phyloP scores from a whole-genome alignment of 768 basidiomycete genomes.

The Russula lepida region DNA sequence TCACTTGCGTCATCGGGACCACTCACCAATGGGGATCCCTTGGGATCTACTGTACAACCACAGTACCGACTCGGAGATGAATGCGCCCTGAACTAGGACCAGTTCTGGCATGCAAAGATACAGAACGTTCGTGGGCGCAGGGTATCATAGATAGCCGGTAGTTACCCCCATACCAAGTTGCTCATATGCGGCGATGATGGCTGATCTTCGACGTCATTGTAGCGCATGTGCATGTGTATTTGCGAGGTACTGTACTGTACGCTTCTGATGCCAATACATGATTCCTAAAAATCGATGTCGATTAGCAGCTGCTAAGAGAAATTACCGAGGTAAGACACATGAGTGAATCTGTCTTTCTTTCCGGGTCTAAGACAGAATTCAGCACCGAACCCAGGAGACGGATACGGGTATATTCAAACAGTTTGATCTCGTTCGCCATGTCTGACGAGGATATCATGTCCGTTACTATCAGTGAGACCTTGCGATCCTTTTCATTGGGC shows the following conservation, averaged over 20 bases:
- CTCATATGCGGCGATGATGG: neutral
- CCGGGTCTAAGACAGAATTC: neutral
- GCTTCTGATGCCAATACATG: too few species aligned
- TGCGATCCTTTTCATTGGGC: neutral
- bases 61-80: slow-evolving; percentile 82
- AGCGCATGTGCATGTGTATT: slow-evolving; percentile 47
- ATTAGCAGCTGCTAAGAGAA: neutral
- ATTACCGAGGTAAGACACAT: slow-evolving; percentile 22
- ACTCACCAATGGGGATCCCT: slow-evolving; percentile 10
- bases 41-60: slow-evolving; percentile 69
- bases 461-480: neutral
- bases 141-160: too few species aligned
- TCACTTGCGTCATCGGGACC: neutral
- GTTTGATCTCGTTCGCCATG: neutral
- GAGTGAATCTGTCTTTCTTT: too few species aligned
- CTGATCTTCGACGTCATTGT: slow-evolving; percentile 1
- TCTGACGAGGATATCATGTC: neutral
- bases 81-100: slow-evolving; percentile 87
- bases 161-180: neutral
- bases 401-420: too few species aligned
- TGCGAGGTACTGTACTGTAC: too few species aligned
- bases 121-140: too few species aligned
- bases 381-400: too few species aligned
- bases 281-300: slow-evolving; percentile 22
- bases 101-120: neutral